Percentiles rank a stretch among this genome's conserved stretches.
Evolutionary conservation across 1,139 yeast species (phyloP).

Genomic region (Suhomyces yuchorum): DNA sequence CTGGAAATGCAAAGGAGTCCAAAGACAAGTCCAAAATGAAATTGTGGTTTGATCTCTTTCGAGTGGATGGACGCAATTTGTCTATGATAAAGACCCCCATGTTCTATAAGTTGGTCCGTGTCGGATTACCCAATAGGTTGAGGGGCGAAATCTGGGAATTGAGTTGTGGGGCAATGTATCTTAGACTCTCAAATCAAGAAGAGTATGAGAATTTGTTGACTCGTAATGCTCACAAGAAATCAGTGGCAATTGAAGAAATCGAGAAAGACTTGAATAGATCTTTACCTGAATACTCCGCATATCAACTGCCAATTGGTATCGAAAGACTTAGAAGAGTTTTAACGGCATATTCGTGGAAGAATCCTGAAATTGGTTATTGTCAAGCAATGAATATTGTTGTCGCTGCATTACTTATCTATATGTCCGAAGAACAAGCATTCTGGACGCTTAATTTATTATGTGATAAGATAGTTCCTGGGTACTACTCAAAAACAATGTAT

Average conservation of each 20-base stretch:
- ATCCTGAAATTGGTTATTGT: constrained; percentile 97
- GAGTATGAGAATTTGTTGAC: constrained; percentile 61
- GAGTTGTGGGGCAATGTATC: constrained; percentile 81
- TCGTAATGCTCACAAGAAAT: constrained; percentile 61
- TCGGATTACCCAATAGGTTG: constrained; percentile 87
- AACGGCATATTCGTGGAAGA: constrained; percentile 94
- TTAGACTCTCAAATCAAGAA: constrained; percentile 62
- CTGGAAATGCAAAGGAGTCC: constrained; percentile 79
- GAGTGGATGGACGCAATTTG: constrained; percentile 81
- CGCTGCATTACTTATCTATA: constrained; percentile 88
- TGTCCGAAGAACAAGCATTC: constrained; percentile 97
- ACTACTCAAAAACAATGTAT: constrained; percentile 96
- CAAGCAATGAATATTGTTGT: constrained; percentile 99
- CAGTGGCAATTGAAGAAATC: constrained; percentile 92
- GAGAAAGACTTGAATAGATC: constrained; percentile 95
- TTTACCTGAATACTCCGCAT: constrained; percentile 93
- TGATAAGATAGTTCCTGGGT: constrained; percentile 88
- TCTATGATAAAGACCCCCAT: constrained; percentile 73
- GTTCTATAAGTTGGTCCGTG: constrained; percentile 80
- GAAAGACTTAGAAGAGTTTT: constrained; percentile 80
- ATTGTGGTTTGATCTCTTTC: constrained; percentile 89
- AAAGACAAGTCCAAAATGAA: constrained; percentile 86
- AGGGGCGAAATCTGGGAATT: constrained; percentile 98
- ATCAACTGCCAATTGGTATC: constrained; percentile 85
- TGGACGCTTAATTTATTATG: constrained; percentile 88